These are phyloP conservation scores for Pleurotus tuber-regium DNA, from an alignment of 768 basidiomycete genomes.

Conservation along the genomic window DNA sequence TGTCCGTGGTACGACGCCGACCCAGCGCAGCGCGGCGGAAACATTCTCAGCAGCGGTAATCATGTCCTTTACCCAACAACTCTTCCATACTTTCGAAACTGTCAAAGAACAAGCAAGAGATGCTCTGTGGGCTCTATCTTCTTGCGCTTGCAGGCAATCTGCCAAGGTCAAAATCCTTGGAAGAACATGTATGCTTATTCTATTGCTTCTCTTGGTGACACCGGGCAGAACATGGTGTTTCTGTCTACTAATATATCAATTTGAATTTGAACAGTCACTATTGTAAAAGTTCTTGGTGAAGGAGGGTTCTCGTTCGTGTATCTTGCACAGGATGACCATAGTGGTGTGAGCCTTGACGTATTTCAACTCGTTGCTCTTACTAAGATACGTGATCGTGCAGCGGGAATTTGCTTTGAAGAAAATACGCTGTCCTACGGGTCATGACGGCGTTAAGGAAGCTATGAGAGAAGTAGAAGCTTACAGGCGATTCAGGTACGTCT, in stretches of 20 bases:
- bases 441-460: constrained; percentile 85
- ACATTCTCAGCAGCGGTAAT: background rate
- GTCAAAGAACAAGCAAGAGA: constrained; percentile 78
- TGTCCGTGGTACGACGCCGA: background rate
- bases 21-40: background rate
- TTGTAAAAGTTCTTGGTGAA: constrained; percentile 91
- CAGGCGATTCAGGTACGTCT: constrained; percentile 82
- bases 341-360: constrained; percentile 56
- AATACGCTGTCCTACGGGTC: constrained; percentile 87
- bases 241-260: no score
- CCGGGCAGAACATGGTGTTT: no score
- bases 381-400: constrained; percentile 31
- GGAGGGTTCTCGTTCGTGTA: constrained; percentile 95
- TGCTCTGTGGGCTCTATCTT: constrained; percentile 76
- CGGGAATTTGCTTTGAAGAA: constrained; percentile 96
- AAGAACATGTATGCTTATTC: constrained; percentile 67
- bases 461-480: constrained; percentile 93
- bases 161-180: constrained; percentile 95
- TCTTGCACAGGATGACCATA: constrained; percentile 81
- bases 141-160: constrained; percentile 76
- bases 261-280: constrained; percentile 85
- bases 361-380: background rate
- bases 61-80: constrained; percentile 30
- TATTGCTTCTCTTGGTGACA: constrained; percentile 5
- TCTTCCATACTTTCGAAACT: constrained; percentile 49